Evolutionary conservation across 2,329 filamentous ascomycete genomes (phyloP).

Genomic region (Ascochyta koolunga): DNA sequence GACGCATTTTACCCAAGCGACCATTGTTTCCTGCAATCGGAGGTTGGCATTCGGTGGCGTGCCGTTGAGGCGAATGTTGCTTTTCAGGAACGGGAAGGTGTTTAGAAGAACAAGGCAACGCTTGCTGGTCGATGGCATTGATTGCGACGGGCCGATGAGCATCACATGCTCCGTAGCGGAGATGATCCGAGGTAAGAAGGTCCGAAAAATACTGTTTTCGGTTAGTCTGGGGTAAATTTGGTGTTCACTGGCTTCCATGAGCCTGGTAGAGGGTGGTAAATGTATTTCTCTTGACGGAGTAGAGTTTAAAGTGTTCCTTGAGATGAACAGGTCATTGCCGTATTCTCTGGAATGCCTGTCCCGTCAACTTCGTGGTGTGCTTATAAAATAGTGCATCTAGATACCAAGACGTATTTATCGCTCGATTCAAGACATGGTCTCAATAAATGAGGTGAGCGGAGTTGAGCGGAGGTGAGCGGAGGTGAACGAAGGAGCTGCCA

Average conservation of each 20-base stretch:
- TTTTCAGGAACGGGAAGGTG: slow-evolving; percentile 24
- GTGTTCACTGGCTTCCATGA: neutral
- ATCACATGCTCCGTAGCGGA: neutral
- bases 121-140: slow-evolving; percentile 3
- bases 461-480: too few species aligned
- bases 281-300: neutral
- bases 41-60: slow-evolving; percentile 10
- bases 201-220: slow-evolving; percentile 2
- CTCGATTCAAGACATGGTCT: too few species aligned
- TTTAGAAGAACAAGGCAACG: neutral
- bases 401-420: too few species aligned
- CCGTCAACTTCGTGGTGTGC: too few species aligned
- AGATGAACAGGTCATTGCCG: too few species aligned
- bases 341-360: too few species aligned
- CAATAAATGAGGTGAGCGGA: too few species aligned
- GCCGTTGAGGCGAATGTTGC: slow-evolving; percentile 3
- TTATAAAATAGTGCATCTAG: too few species aligned
- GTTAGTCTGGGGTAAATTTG: neutral
- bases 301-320: neutral
- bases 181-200: slow-evolving; percentile 8
- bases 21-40: slow-evolving; percentile 37
- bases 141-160: neutral
- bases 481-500: too few species aligned
- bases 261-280: neutral
- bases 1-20: slow-evolving; percentile 11